These are phyloP conservation scores for Eleusine indica DNA, from an alignment of 176 grass and related monocot species.

Conservation along the genomic window DNA sequence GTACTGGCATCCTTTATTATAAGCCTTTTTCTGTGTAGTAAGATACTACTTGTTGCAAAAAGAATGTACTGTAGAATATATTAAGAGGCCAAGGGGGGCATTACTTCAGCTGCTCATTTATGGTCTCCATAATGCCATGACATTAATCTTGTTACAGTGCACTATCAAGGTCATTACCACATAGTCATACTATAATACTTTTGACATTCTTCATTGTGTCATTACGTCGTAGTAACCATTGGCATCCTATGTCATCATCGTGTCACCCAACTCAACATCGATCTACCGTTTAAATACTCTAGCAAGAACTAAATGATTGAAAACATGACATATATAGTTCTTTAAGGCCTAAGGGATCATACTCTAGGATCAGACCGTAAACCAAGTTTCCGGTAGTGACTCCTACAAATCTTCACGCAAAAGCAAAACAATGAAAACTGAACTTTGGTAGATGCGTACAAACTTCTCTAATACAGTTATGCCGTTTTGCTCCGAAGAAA, in stretches of 20 bases:
- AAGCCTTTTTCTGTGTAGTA: too few species aligned
- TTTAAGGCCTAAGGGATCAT: not conserved
- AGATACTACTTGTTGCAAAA: not conserved
- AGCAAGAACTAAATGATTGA: not conserved
- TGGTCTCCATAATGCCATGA: not conserved
- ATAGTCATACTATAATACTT: not conserved
- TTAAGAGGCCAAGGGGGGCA: not conserved
- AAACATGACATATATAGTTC: not conserved
- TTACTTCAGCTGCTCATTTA: not conserved
- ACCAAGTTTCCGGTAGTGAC: not conserved
- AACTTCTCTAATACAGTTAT: too few species aligned
- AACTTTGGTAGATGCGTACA: too few species aligned
- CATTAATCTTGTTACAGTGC: not conserved
- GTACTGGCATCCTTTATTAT: not conserved
- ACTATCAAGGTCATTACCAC: too few species aligned
- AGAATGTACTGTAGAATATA: not conserved
- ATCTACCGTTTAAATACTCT: not conserved
- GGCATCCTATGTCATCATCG: not conserved
- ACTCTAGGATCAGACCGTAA: not conserved
- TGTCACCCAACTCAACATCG: not conserved
- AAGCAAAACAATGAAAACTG: not conserved
- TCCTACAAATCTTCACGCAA: not conserved
- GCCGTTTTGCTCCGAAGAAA: too few species aligned
- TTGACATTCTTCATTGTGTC: not conserved
- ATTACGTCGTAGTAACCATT: not conserved